Percentiles rank a stretch among this genome's conserved stretches.
Evolutionary conservation across 768 basidiomycete species (phyloP).

Genomic region (Terana coerulea): DNA sequence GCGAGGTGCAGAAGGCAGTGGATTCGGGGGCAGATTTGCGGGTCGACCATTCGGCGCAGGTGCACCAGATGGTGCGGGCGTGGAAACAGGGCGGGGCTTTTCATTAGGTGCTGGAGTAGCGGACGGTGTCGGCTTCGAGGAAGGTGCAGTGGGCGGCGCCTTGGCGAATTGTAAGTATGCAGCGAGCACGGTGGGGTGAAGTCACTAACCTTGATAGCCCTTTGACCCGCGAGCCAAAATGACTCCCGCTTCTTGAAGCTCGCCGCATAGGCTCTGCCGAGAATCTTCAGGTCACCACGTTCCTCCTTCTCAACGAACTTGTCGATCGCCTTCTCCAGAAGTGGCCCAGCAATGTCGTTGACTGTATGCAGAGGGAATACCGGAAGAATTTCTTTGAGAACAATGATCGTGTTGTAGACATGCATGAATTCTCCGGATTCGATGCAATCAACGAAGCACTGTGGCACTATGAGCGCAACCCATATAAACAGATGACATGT

Average conservation of each 20-base stretch:
- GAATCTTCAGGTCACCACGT: constrained; percentile 78
- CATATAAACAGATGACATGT: too few species aligned
- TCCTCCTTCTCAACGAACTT: constrained; percentile 70
- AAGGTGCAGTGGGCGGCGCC: not conserved
- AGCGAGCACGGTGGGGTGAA: not conserved
- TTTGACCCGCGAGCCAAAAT: constrained; percentile 40
- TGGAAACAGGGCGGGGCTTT: constrained; percentile 9
- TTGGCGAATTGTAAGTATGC: not conserved
- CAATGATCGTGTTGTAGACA: constrained; percentile 93
- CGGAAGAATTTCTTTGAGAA: constrained; percentile 86
- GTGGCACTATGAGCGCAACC: not conserved
- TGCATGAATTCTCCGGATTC: constrained; percentile 93
- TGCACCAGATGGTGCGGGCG: constrained; percentile 9
- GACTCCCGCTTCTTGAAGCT: constrained; percentile 71
- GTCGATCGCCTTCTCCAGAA: constrained; percentile 59
- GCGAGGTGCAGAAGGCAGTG: constrained; percentile 54
- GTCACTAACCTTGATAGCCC: constrained; percentile 30
- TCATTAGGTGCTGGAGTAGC: constrained; percentile 14
- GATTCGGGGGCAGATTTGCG: constrained; percentile 2
- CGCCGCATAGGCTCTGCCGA: constrained; percentile 73
- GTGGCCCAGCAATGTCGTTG: constrained; percentile 45
- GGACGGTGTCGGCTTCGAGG: constrained; percentile 5
- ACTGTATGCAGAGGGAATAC: constrained; percentile 78
- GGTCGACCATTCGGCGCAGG: constrained; percentile 14
- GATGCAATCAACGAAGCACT: constrained; percentile 82